phyloP scores from a whole-genome alignment of 306 rosid genomes.

The Nissolia schottii region DNA sequence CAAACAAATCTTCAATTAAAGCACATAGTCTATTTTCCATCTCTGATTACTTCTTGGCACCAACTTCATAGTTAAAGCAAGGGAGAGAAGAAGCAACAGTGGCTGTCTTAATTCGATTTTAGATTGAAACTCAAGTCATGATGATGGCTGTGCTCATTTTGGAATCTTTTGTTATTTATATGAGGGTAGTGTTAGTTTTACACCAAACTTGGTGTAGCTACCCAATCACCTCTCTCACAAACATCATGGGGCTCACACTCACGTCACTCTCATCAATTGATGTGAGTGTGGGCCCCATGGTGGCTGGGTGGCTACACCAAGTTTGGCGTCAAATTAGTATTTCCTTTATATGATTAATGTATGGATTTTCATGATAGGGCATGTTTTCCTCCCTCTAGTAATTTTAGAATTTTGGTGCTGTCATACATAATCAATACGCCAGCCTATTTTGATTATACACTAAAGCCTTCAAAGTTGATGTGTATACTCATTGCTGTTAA shows the following conservation, averaged over 20 bases:
- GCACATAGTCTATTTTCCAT: not conserved
- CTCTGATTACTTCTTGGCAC: not conserved
- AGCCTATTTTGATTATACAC: not conserved
- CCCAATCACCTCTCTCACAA: too few species aligned
- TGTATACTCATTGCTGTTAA: not conserved
- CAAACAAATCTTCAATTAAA: not conserved
- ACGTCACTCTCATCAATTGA: too few species aligned
- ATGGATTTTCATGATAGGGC: not conserved
- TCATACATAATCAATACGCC: not conserved
- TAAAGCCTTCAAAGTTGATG: slow-evolving; percentile 10
- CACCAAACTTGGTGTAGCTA: too few species aligned
- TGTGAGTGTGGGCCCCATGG: too few species aligned
- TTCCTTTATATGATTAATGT: not conserved
- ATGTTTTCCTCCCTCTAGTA: not conserved
- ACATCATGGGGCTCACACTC: too few species aligned
- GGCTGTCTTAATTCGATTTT: not conserved
- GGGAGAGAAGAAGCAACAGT: not conserved
- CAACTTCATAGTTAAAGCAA: not conserved
- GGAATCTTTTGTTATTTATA: not conserved
- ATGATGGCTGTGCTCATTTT: not conserved
- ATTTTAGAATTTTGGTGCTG: not conserved
- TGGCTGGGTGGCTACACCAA: too few species aligned
- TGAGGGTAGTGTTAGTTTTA: too few species aligned
- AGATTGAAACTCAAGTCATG: not conserved
- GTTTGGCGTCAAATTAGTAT: too few species aligned